Conservation (phyloP, 306 rosid species). For the Prunus padus region DNA sequence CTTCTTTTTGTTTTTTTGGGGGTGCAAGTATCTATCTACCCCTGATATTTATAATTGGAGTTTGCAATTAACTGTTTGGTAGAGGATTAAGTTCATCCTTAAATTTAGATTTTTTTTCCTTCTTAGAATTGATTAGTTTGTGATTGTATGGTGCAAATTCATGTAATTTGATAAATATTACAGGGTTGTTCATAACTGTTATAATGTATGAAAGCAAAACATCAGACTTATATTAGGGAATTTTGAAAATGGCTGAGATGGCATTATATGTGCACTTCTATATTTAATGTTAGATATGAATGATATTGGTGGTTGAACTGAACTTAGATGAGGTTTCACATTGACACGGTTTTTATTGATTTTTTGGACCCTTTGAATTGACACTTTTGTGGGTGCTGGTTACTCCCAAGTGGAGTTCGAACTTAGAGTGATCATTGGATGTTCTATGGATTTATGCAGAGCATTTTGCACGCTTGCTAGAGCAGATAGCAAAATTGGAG, state of each 20-base stretch:
- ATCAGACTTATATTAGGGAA: background rate
- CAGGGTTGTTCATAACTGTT: background rate
- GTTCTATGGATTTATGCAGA: constrained; percentile 48
- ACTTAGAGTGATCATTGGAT: constrained; percentile 5
- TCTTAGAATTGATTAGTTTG: background rate
- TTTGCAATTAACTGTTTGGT: background rate
- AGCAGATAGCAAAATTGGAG: constrained; percentile 84
- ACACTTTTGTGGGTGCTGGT: background rate
- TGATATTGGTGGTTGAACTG: background rate
- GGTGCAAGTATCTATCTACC: background rate
- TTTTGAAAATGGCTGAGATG: background rate
- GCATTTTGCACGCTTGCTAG: constrained; percentile 81
- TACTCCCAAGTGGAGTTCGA: background rate
- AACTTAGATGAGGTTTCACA: background rate
- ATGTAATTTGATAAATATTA: background rate
- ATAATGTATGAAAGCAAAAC: background rate
- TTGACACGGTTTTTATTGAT: background rate
- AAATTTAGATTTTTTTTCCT: background rate
- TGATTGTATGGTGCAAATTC: background rate
- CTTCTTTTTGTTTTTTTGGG: too few relatives aligned
- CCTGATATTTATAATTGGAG: background rate
- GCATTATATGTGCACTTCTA: background rate
- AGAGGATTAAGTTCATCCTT: background rate
- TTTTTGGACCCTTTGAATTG: background rate
- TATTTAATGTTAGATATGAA: background rate